Evolutionary conservation across 768 basidiomycete species (phyloP).

Genomic region (Rhizopogon sp.): DNA sequence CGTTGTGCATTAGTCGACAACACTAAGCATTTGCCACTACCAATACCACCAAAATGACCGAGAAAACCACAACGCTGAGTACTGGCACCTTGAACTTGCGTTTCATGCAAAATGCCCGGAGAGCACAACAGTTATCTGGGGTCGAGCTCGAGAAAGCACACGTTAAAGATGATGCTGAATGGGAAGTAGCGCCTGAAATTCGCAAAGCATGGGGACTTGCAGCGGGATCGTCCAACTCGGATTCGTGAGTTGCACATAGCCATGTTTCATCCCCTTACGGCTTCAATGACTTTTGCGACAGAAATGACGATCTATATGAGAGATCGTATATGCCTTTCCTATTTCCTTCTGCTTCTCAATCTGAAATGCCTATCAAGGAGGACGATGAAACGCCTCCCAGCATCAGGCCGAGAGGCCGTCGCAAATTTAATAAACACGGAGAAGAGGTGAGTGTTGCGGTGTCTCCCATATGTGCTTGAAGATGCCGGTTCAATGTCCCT

Average conservation of each 20-base stretch:
- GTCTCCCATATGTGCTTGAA: slow-evolving; percentile 16
- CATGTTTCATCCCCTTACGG: slow-evolving; percentile 1
- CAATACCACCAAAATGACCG: slow-evolving; percentile 13
- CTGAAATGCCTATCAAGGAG: slow-evolving; percentile 18
- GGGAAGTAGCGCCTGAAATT: slow-evolving; percentile 53
- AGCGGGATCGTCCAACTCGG: background rate
- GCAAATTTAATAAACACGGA: slow-evolving; percentile 47
- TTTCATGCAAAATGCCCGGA: slow-evolving; percentile 71
- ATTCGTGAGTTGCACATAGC: slow-evolving; percentile 6
- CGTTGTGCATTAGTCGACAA: background rate
- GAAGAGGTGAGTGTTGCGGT: slow-evolving; percentile 30
- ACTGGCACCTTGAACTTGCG: slow-evolving; percentile 59
- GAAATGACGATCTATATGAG: slow-evolving; percentile 34
- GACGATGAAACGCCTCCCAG: slow-evolving; percentile 6
- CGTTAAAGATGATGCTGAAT: slow-evolving; percentile 59
- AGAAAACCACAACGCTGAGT: slow-evolving; percentile 46
- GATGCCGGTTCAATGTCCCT: slow-evolving; percentile 17
- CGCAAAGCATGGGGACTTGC: slow-evolving; percentile 46
- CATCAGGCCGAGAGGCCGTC: slow-evolving; percentile 40
- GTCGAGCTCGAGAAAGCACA: slow-evolving; percentile 48
- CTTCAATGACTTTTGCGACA: background rate
- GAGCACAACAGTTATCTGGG: slow-evolving; percentile 45
- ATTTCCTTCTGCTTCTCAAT: slow-evolving; percentile 35
- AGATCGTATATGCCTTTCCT: slow-evolving; percentile 64
- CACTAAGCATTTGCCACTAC: background rate